Evolutionary conservation across 371 early-diverging fungal genomes (phyloP).

Genomic region (Syncephalastrum racemosum): DNA sequence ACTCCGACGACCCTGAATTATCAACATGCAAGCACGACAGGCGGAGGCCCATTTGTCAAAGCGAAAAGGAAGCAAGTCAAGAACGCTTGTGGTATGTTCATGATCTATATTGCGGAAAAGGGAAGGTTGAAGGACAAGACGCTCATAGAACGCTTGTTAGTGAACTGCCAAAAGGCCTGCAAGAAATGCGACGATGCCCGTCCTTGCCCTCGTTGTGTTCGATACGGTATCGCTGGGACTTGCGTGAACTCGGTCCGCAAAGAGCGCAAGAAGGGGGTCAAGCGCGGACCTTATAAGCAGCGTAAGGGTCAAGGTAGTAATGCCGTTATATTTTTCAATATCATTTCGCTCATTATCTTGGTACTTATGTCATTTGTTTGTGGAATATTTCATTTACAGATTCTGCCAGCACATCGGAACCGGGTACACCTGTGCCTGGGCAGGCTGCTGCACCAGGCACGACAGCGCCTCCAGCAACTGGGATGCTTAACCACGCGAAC

Average conservation of each 20-base stretch:
- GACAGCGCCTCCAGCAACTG: too few relatives aligned
- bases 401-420: too few relatives aligned
- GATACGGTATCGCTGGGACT: slow-evolving; percentile 66
- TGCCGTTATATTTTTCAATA: too few relatives aligned
- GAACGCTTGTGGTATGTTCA: slow-evolving; percentile 71
- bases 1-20: slow-evolving; percentile 1
- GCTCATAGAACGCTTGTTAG: slow-evolving; percentile 19
- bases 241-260: slow-evolving; percentile 84
- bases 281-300: slow-evolving; percentile 80
- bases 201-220: slow-evolving; percentile 85
- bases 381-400: too few relatives aligned
- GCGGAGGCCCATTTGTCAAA: slow-evolving; percentile 17
- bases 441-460: too few relatives aligned
- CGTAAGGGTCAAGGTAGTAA: slow-evolving; percentile 24
- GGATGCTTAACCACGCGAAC: too few relatives aligned
- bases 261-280: slow-evolving; percentile 81
- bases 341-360: too few relatives aligned
- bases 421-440: too few relatives aligned
- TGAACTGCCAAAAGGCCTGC: slow-evolving; percentile 91
- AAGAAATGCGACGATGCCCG: slow-evolving; percentile 90
- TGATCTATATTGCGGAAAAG: slow-evolving; percentile 4
- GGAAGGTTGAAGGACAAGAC: not conserved
- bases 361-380: too few relatives aligned
- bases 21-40: slow-evolving; percentile 6
- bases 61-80: slow-evolving; percentile 71